phyloP scores from a whole-genome alignment of 2,329 filamentous ascomycete species.

The Aspergillus novofumigatus region DNA sequence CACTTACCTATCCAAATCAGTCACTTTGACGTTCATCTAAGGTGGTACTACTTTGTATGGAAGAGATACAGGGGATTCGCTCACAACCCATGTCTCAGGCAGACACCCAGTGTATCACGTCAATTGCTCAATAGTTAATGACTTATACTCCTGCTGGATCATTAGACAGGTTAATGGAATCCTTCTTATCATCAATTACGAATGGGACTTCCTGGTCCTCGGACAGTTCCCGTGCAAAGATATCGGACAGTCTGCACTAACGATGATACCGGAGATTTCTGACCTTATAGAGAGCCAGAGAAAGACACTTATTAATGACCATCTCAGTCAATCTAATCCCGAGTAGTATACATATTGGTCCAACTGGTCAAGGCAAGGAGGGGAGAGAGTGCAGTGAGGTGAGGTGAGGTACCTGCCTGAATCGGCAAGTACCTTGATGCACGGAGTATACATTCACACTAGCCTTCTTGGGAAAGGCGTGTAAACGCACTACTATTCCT shows the following conservation, averaged over 20 bases:
- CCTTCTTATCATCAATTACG: not conserved
- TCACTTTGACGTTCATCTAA: too few species aligned
- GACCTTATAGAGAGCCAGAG: not conserved
- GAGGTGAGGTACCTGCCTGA: slow-evolving; percentile 7
- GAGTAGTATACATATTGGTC: not conserved
- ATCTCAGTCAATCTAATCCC: not conserved
- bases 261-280: not conserved
- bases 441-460: not conserved
- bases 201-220: not conserved
- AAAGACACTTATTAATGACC: not conserved
- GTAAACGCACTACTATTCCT: slow-evolving; percentile 19
- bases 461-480: slow-evolving; percentile 7
- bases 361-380: too few species aligned
- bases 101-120: not conserved
- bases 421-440: slow-evolving; percentile 8
- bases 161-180: not conserved
- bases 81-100: too few species aligned
- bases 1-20: too few species aligned
- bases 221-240: not conserved
- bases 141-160: not conserved
- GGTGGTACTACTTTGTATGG: too few species aligned
- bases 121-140: not conserved
- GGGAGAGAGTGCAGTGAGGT: slow-evolving; percentile 4
- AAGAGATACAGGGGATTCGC: too few species aligned
- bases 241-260: not conserved